A percentile compares a stretch with the other conserved stretches of the same genome.
These are phyloP conservation scores for Wilhelminamyces savonicus DNA, from an alignment of 805 yeast genomes.

Conservation along the genomic window DNA sequence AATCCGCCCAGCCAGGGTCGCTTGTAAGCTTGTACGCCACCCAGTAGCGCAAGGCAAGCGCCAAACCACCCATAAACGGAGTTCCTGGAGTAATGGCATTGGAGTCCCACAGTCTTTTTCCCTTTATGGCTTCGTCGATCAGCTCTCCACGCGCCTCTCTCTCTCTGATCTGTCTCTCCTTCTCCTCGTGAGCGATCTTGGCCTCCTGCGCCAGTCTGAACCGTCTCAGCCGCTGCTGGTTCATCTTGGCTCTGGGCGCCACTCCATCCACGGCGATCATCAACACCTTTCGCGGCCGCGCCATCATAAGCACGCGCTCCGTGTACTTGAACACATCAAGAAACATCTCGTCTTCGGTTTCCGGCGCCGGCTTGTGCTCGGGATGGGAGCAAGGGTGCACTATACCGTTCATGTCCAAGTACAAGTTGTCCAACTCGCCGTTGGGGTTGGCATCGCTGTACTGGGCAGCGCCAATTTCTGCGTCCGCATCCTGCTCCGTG, in stretches of 20 bases:
- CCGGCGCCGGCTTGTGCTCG: conserved; percentile 93
- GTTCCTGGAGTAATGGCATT: conserved; percentile 99
- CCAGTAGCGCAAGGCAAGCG: conserved; percentile 82
- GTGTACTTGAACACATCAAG: conserved; percentile 89
- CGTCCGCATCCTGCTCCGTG: conserved; percentile 62
- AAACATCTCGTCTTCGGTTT: conserved; percentile 95
- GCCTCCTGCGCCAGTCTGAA: conserved; percentile 92
- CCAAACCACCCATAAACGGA: conserved; percentile 91
- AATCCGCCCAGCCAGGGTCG: conserved; percentile 90
- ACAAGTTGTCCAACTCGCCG: conserved; percentile 91
- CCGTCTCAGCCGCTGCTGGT: conserved; percentile 92
- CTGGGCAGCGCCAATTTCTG: conserved; percentile 52
- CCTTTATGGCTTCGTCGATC: conserved; percentile 70
- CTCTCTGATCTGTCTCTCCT: conserved; percentile 52
- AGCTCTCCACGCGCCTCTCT: conserved; percentile 61
- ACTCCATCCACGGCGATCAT: conserved; percentile 99
- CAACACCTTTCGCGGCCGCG: conserved; percentile 86
- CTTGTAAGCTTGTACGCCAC: conserved; percentile 78
- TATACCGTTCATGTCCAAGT: conserved; percentile 97
- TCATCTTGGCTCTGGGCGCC: conserved; percentile 97
- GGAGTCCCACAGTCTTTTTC: conserved; percentile 84
- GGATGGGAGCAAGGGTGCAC: conserved; percentile 99
- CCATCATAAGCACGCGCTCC: conserved; percentile 86
- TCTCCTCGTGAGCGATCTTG: conserved; percentile 65
- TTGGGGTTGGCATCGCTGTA: conserved; percentile 82